Evolutionary conservation across 208 protist species (phyloP), one percentile per base, ranked within the genome.

Genomic region (Leishmania braziliensis): DNA sequence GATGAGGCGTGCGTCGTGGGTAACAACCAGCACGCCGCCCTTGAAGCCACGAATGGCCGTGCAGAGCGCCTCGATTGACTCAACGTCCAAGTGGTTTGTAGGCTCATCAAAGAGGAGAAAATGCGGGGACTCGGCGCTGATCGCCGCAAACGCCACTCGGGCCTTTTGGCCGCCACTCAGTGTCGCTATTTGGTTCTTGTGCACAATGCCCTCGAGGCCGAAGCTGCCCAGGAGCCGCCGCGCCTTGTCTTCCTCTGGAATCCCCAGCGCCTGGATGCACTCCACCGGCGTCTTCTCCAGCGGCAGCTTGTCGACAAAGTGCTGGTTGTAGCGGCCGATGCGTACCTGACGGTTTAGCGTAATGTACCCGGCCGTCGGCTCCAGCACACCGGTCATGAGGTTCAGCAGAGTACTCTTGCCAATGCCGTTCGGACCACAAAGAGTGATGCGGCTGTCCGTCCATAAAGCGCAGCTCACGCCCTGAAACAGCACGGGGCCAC

Each of bases 41-140:
- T 96, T 92, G 82, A 97, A 98, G 29, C 48, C 78, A 43, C 91
- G 94, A 83, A 98, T 93, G 10, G 95, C 90, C 8, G 89, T 69
- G 84, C 92, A 96, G 60, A 98, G 90, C 14, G 95, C 95, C 46
- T 97, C 92, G 77, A 98, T 97, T 29, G 93, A 93, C 85, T 99
- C 95, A 69, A 98, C 88, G 82, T 98, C 96, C 18, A 99, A 77
- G 87, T 99, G 97, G 86, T 99, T 99, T 3, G 97, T 98, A 20
- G 95, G 96, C 90, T 99, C 98, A 86, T 99, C 98, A 58, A 99
- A 92, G 46, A 99, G 88, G 26, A 99, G 89, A 68, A 99, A 93
- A 85, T 99, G 95, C 20, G 98, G 98, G 46, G 81, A 70, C 83
- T 95, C 89, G 39, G 96, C 92, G 69, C 95, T 97, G 75, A 99